phyloP scores from a whole-genome alignment of 768 basidiomycete genomes.

The Mycena indigotica region DNA sequence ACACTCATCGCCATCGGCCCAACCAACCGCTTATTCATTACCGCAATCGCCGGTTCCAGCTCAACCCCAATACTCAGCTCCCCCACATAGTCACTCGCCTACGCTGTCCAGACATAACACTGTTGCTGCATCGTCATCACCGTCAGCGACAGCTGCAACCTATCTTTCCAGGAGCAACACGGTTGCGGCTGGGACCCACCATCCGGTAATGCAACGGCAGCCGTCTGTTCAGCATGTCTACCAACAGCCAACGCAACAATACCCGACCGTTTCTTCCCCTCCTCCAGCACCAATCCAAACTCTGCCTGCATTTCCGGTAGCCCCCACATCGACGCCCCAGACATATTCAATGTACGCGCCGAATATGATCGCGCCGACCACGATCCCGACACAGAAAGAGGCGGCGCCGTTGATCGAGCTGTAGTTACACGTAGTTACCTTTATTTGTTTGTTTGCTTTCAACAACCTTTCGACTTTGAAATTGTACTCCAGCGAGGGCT shows the following conservation, averaged over 20 bases:
- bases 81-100: conserved; percentile 13
- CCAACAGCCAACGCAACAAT: conserved; percentile 27
- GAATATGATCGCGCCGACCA: conserved; percentile 39
- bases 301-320: conserved; percentile 66
- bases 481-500: no score
- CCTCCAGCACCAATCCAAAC: conserved; percentile 25
- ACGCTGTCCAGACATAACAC: conserved; percentile 31
- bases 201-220: conserved; percentile 19
- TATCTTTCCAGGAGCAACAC: conserved; percentile 21
- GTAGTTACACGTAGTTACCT: conserved; percentile 20
- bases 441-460: no score
- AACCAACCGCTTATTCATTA: conserved; percentile 19
- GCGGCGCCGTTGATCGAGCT: conserved; percentile 59
- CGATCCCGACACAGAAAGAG: conserved; percentile 67
- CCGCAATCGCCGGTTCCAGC: conserved; percentile 27
- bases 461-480: no score
- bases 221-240: conserved; percentile 30
- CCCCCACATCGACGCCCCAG: conserved; percentile 62
- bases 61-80: conserved; percentile 23
- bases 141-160: conserved; percentile 14
- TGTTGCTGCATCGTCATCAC: conserved; percentile 18
- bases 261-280: conserved; percentile 22
- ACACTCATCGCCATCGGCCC: conserved; percentile 20
- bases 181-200: conserved; percentile 16
- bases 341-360: conserved; percentile 49